Percentiles rank a stretch among this genome's conserved stretches.
Conservation (phyloP, 768 basidiomycete genomes). For the Chlorophyllum brunneum region DNA sequence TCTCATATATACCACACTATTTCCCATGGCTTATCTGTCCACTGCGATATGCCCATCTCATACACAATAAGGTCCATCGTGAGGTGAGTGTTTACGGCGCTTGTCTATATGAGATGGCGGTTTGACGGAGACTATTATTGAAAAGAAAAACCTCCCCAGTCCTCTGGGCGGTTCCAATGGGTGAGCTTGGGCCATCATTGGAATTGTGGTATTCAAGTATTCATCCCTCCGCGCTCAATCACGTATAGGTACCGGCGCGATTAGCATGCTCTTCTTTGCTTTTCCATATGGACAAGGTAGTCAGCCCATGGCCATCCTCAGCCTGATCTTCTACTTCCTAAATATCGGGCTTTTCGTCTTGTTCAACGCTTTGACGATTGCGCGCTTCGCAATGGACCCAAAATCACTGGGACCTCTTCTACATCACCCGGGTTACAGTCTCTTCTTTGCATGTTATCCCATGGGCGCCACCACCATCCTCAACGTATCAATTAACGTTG, state of each 20-base stretch:
- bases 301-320: slow-evolving; percentile 32
- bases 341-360: slow-evolving; percentile 51
- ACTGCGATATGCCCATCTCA: background rate
- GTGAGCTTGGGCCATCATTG: slow-evolving; percentile 23
- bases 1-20: background rate
- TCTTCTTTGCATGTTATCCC: slow-evolving; percentile 45
- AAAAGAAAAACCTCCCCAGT: slow-evolving; percentile 39
- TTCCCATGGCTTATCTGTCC: background rate
- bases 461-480: slow-evolving; percentile 64
- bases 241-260: slow-evolving; percentile 38
- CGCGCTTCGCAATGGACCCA: slow-evolving; percentile 53
- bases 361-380: slow-evolving; percentile 40
- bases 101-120: background rate
- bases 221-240: background rate
- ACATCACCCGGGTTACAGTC: slow-evolving; percentile 40
- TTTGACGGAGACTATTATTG: background rate
- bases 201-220: slow-evolving; percentile 7
- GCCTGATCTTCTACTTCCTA: slow-evolving; percentile 52
- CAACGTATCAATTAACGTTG: slow-evolving; percentile 41
- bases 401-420: slow-evolving; percentile 38
- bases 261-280: slow-evolving; percentile 51
- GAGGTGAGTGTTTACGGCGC: background rate
- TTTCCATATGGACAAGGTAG: slow-evolving; percentile 53
- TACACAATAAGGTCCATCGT: slow-evolving; percentile 4
- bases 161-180: slow-evolving; percentile 43